A percentile compares a stretch with the other conserved stretches of the same genome.
phyloP scores from a whole-genome alignment of 768 basidiomycete species.

The Termitomyces sp. region DNA sequence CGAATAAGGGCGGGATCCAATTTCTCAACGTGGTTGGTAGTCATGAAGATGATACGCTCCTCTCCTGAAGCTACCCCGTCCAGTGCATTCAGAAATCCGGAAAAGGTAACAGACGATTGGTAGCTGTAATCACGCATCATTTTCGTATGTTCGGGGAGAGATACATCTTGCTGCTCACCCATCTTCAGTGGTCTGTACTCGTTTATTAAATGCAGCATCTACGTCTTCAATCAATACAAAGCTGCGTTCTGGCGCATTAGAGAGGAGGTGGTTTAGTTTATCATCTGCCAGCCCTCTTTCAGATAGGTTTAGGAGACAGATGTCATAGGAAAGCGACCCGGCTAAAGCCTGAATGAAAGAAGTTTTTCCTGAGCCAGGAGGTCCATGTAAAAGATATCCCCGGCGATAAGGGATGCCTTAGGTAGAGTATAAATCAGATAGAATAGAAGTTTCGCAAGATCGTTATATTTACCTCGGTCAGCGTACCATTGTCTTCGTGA shows the following conservation, averaged over 20 bases:
- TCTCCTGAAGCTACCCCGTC: constrained; percentile 98
- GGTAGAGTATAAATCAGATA: constrained; percentile 5
- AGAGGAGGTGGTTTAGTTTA: constrained; percentile 89
- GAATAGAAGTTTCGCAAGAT: not conserved
- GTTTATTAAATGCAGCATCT: constrained; percentile 94
- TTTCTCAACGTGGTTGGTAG: constrained; percentile 90
- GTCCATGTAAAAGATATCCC: constrained; percentile 93
- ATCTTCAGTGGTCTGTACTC: constrained; percentile 86
- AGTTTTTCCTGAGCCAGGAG: constrained; percentile 97
- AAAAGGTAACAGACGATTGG: constrained; percentile 95
- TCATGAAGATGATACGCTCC: constrained; percentile 98
- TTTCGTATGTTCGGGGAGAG: not conserved
- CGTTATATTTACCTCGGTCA: constrained; percentile 68
- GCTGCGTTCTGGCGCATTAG: constrained; percentile 89
- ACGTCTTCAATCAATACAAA: constrained; percentile 97
- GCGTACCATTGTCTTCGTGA: constrained; percentile 90
- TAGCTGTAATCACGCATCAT: constrained; percentile 45
- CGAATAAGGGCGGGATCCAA: constrained; percentile 94
- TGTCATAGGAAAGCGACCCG: constrained; percentile 89
- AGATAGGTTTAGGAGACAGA: constrained; percentile 92
- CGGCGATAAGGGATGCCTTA: constrained; percentile 95
- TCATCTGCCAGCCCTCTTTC: constrained; percentile 96
- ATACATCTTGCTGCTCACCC: constrained; percentile 54
- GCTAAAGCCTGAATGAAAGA: constrained; percentile 98
- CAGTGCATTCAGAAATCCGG: constrained; percentile 93